Conservation (phyloP, 2,329 filamentous ascomycete genomes). For the Ascocoryne sarcoides region DNA sequence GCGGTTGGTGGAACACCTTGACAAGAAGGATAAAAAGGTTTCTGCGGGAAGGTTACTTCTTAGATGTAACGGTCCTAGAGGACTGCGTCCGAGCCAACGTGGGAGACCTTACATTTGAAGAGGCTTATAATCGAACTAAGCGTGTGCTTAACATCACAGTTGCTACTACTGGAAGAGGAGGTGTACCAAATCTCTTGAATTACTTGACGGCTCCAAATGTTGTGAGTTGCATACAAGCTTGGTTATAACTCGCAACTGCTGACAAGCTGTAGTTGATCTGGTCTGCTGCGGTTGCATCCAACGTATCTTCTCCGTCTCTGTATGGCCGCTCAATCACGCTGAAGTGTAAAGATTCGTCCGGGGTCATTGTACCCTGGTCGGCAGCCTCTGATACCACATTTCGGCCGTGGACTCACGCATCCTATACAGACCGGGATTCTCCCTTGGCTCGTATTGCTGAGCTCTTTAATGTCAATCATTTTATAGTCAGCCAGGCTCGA, state of each 20-base stretch:
- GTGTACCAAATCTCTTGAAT: conserved; percentile 78
- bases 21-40: conserved; percentile 60
- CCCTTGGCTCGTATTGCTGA: conserved; percentile 54
- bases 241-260: too few relatives aligned
- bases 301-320: conserved; percentile 39
- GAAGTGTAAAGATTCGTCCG: conserved; percentile 54
- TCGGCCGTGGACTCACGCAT: conserved; percentile 44
- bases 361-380: conserved; percentile 51
- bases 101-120: conserved; percentile 85
- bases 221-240: conserved; percentile 52
- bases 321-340: conserved; percentile 44
- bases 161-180: conserved; percentile 62
- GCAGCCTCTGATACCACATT: conserved; percentile 41
- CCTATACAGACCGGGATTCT: conserved; percentile 46
- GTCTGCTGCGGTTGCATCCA: conserved; percentile 51
- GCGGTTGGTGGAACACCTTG: conserved; percentile 45
- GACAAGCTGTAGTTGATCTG: conserved; percentile 41
- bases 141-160: conserved; percentile 88
- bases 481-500: conserved; percentile 84
- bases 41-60: conserved; percentile 67
- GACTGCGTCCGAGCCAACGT: conserved; percentile 78
- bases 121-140: conserved; percentile 80
- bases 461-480: conserved; percentile 74
- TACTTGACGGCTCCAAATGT: conserved; percentile 91
- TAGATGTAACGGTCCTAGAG: conserved; percentile 74